These are phyloP conservation scores for Noccaea caerulescens DNA, from an alignment of 345 rosid species.

Conservation along the genomic window DNA sequence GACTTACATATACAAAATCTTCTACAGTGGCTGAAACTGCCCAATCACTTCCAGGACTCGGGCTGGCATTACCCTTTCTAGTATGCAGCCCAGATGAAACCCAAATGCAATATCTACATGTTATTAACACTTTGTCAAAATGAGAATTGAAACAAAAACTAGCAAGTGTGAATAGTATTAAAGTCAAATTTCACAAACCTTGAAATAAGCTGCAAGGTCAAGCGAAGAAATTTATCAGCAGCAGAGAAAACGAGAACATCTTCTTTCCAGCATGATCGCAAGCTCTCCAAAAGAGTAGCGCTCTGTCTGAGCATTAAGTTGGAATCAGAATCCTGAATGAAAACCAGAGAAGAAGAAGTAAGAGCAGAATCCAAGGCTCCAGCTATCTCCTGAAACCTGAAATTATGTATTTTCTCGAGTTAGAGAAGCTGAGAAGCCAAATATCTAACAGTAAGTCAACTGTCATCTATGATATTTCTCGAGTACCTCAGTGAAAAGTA, in stretches of 20 bases:
- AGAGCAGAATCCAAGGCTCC: conserved; percentile 90
- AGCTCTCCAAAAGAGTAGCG: conserved; percentile 72
- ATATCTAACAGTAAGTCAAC: conserved; percentile 12
- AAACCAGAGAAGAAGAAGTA: conserved; percentile 60
- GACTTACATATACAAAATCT: conserved; percentile 82
- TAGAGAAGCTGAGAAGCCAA: conserved; percentile 26
- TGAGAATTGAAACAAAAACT: conserved; percentile 3
- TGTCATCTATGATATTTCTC: conserved; percentile 16
- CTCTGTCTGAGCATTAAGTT: conserved; percentile 77
- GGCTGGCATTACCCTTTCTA: conserved; percentile 55
- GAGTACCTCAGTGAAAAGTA: conserved; percentile 91
- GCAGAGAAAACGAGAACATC: conserved; percentile 87
- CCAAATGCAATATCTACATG: conserved; percentile 78
- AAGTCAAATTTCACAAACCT: conserved; percentile 55
- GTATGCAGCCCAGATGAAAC: conserved; percentile 79
- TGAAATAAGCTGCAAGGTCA: conserved; percentile 89
- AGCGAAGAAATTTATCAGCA: conserved; percentile 97
- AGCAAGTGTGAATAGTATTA: background rate
- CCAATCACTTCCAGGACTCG: conserved; percentile 86
- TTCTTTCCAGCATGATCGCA: conserved; percentile 92
- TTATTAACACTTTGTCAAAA: conserved; percentile 7
- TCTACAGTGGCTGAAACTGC: conserved; percentile 74
- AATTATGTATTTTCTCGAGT: conserved; percentile 15
- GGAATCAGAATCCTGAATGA: conserved; percentile 55
- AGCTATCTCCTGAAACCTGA: conserved; percentile 98